Evolutionary conservation across 768 basidiomycete species (phyloP), one percentile per base, ranked within the genome.

Genomic region (Nidularia pulvinata): DNA sequence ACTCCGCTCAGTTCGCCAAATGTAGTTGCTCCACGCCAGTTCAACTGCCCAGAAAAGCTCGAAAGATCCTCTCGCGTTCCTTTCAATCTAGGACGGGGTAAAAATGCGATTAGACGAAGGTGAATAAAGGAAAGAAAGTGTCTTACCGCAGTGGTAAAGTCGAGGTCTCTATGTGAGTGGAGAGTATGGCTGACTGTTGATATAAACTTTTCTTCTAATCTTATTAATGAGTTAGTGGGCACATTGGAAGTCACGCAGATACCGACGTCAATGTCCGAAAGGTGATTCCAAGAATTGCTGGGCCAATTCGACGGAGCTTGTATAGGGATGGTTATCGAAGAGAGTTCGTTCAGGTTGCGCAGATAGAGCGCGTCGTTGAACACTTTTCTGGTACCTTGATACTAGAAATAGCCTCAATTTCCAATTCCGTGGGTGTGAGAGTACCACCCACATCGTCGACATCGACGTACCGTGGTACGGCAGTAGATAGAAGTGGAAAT

Each of bases 301-400:
- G 67, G 56, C 86, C 85, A 86, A 2, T 59, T 57, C 33, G 61
- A 50, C 30, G 81, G 75, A 44, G 72, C 57, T 56, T 77, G 69
- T 49, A 86, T 72, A 14, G 86, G 85, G 54, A 86, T 61, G 46
- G 65, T 74, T 58, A 83, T 63, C 16, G 80, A 74, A 3, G 78
- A 76, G 35, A 80, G 60, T 49, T 85, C 83, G 53, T 72, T 65
- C 33, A 83, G 68, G 48, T 71, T 66, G 58, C 76, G 79, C 45
- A 87, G 65, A 67, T 77, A 83, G 16, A 88, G 69, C 3, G 82
- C 81, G 58, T 91, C 89, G 48, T 87, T 88, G 53, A 91, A 57
- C 13, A 80, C 66, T 56, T 70, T 77, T 58, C 70, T 75, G 25
- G 69, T 70, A 32, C 69, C 67, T 37, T 58, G 63, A 19, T 61